These are phyloP conservation scores for Tolypocladium amazonense DNA, from an alignment of 2,329 filamentous ascomycete species.

Conservation along the genomic window DNA sequence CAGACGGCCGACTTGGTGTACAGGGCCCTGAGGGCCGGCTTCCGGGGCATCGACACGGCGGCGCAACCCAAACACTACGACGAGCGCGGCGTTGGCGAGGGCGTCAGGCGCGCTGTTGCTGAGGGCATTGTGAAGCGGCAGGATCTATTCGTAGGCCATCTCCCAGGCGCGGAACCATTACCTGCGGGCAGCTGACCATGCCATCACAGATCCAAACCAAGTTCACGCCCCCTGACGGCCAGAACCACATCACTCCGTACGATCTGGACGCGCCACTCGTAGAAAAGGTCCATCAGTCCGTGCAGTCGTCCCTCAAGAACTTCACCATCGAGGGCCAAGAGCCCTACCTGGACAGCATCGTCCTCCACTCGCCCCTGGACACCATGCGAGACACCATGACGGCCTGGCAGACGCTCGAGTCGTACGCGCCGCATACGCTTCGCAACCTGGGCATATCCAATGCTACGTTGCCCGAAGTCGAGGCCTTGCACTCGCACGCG, in stretches of 20 bases:
- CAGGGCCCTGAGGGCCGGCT: slow-evolving; percentile 56
- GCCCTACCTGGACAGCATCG: slow-evolving; percentile 56
- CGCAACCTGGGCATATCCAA: slow-evolving; percentile 69
- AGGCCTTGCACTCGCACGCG: slow-evolving; percentile 35
- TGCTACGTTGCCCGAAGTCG: slow-evolving; percentile 46
- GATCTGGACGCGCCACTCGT: slow-evolving; percentile 43
- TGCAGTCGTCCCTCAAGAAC: slow-evolving; percentile 55
- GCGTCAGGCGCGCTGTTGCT: slow-evolving; percentile 49
- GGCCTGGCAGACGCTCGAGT: slow-evolving; percentile 56
- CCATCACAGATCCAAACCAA: slow-evolving; percentile 64
- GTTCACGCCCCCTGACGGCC: slow-evolving; percentile 55
- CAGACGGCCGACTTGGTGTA: slow-evolving; percentile 57
- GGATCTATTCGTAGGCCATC: slow-evolving; percentile 49
- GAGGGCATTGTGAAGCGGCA: slow-evolving; percentile 44
- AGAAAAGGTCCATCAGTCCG: slow-evolving; percentile 56
- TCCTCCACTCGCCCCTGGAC: slow-evolving; percentile 55
- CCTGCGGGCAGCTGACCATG: background rate
- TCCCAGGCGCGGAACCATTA: background rate
- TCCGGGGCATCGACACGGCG: slow-evolving; percentile 66
- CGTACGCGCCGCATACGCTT: slow-evolving; percentile 54
- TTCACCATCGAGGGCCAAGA: slow-evolving; percentile 33
- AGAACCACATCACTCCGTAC: slow-evolving; percentile 54
- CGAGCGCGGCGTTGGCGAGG: slow-evolving; percentile 59
- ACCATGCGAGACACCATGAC: slow-evolving; percentile 38
- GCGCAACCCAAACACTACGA: slow-evolving; percentile 71